Percentiles rank a stretch among this genome's conserved stretches.
These are phyloP conservation scores for Psilocybe cyanescens DNA, from an alignment of 768 basidiomycete genomes.

Conservation along the genomic window DNA sequence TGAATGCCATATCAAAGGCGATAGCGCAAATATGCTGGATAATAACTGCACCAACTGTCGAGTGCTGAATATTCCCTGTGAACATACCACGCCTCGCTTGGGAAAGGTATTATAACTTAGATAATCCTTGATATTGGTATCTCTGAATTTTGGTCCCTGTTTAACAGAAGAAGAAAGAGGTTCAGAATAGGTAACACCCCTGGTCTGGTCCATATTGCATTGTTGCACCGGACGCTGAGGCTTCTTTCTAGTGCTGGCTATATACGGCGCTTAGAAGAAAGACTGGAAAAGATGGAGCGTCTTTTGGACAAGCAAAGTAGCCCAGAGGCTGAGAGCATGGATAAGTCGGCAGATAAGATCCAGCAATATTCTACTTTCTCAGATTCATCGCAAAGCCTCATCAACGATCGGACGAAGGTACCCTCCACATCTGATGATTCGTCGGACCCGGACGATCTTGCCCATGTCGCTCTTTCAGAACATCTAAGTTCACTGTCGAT, in stretches of 20 bases:
- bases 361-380: not conserved
- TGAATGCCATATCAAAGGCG: conserved; percentile 37
- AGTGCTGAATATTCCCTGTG: conserved; percentile 50
- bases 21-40: conserved; percentile 62
- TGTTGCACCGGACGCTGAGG: not conserved
- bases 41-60: conserved; percentile 63
- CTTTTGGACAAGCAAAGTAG: conserved; percentile 19
- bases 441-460: conserved; percentile 33
- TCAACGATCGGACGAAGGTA: not conserved
- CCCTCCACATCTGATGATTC: conserved; percentile 12
- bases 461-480: conserved; percentile 35
- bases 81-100: conserved; percentile 50
- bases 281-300: conserved; percentile 32
- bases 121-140: not conserved
- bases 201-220: not conserved
- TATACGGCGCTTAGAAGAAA: conserved; percentile 32
- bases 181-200: not conserved
- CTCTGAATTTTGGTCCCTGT: not conserved
- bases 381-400: not conserved
- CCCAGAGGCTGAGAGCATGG: not conserved
- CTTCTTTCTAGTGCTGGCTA: conserved; percentile 22
- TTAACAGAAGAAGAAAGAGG: conserved; percentile 5
- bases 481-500: conserved; percentile 33
- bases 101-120: conserved; percentile 44
- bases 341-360: conserved; percentile 13